phyloP scores from a whole-genome alignment of 176 grass and related monocot species.

The Oryza australiensis region DNA sequence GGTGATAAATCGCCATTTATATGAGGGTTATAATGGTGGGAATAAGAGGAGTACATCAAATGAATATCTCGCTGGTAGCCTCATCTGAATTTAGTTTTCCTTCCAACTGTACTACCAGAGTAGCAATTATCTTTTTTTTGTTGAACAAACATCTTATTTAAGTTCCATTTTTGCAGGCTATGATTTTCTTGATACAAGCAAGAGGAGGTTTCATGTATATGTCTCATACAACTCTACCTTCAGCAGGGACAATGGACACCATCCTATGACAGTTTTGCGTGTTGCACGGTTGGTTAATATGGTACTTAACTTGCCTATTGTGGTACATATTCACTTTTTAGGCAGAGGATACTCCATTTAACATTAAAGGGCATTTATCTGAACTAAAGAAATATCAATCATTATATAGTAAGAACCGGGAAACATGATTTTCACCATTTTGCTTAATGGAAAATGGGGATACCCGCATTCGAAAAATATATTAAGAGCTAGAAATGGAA shows the following conservation, averaged over 20 bases:
- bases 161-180: conserved; percentile 36
- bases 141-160: not conserved
- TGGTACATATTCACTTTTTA: not conserved
- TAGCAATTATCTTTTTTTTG: not conserved
- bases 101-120: not conserved
- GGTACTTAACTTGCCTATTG: conserved; percentile 42
- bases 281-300: conserved; percentile 70
- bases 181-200: conserved; percentile 62
- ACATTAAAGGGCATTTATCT: not conserved
- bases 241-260: conserved; percentile 40
- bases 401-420: not conserved
- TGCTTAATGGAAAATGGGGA: too few relatives aligned
- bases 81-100: not conserved
- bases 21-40: conserved; percentile 49
- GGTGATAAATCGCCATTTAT: conserved; percentile 47
- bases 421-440: too few relatives aligned
- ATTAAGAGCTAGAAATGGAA: not conserved
- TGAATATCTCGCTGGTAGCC: conserved; percentile 51
- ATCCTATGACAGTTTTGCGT: conserved; percentile 52
- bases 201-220: conserved; percentile 27
- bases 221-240: conserved; percentile 66
- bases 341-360: not conserved
- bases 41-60: conserved; percentile 49
- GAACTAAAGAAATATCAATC: not conserved
- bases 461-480: not conserved